Evolutionary conservation across 2,329 filamentous ascomycete genomes (phyloP).

Genomic region (Colletotrichum orbiculare): DNA sequence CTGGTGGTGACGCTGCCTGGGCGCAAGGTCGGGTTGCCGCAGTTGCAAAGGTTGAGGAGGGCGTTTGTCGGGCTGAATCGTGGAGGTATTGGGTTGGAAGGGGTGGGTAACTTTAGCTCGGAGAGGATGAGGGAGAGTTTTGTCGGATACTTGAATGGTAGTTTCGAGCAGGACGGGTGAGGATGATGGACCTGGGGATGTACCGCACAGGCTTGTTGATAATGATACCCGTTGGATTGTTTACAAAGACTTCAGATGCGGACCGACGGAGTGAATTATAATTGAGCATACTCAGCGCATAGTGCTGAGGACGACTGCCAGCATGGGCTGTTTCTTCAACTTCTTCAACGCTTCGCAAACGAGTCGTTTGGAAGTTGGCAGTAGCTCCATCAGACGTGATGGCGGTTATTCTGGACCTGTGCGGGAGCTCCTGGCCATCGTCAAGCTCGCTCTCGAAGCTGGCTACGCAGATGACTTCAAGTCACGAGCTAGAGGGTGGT

Average conservation of each 20-base stretch:
- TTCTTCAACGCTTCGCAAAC: too few relatives aligned
- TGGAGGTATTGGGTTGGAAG: conserved; percentile 71
- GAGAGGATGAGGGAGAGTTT: conserved; percentile 71
- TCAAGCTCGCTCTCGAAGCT: too few relatives aligned
- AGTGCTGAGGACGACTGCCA: too few relatives aligned
- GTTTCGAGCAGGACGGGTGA: conserved; percentile 69
- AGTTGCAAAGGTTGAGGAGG: conserved; percentile 80
- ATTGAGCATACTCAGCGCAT: too few relatives aligned
- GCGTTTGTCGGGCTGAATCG: conserved; percentile 83
- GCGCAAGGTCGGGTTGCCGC: conserved; percentile 75
- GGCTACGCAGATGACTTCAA: too few relatives aligned
- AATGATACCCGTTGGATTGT: conserved; percentile 2
- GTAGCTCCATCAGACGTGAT: too few relatives aligned
- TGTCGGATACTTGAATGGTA: conserved; percentile 74
- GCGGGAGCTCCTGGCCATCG: too few relatives aligned
- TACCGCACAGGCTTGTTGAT: background rate
- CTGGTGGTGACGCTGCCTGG: conserved; percentile 73
- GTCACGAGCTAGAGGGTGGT: too few relatives aligned
- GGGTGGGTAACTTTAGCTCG: conserved; percentile 63
- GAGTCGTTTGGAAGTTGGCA: too few relatives aligned
- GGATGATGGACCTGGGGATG: conserved; percentile 46
- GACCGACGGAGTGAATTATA: too few relatives aligned
- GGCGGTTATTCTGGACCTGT: too few relatives aligned
- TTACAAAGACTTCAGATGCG: background rate
- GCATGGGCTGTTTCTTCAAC: too few relatives aligned